Base-by-base conservation (phyloP, 148 eudicot genomes). In the Beta vulgaris region DNA sequence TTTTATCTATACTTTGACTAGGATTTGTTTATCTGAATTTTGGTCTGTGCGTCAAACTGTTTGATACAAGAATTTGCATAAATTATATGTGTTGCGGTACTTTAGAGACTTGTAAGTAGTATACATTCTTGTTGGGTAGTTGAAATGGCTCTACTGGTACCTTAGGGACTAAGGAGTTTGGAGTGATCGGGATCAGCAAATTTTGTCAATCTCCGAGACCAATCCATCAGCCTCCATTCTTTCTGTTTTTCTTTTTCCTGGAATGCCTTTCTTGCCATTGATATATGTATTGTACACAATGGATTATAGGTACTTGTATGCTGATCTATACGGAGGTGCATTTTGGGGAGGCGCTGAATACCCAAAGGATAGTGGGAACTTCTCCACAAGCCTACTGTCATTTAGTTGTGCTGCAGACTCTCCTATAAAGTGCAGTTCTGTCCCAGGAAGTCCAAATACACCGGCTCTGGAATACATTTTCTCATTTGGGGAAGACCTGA, bases 401-500 rank as follows among this genome's bases (percentile, higher is more conserved):
- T 83, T 89, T 51, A 80, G 74, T 13, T 93, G 98, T 72, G 92
- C 98, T 64, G 63, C 62, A 14, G 92, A 91, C 75, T 85, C 91
- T 35, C 96, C 98, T n/a, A 66, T 89, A 55, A 35, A 75, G 8
- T 93, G 98, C 78, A 79, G 69, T 51, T 70, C 79, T 19, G 85
- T 85, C 51, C 86, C 88, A 19, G 88, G 88, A 64, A 89, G 79
- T 59, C 74, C 93, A 14, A 13, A n/a, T n/a, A n/a, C 75, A 76
- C 91, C 90, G 28, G 74, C 92, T 64, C 80, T 93, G 32, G 91
- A 89, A 35, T 91, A 88, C 85, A 69, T 93, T 35, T 86, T 87
- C 76, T 91, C 98, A 46, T 93, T 84, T 18, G 98, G 91, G 28
- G 89, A 93, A 80, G 98, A 93, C 75, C 83, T 89, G 51, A 83